Base-by-base conservation (phyloP, 768 basidiomycete genomes). In the Termitomyces sp. region DNA sequence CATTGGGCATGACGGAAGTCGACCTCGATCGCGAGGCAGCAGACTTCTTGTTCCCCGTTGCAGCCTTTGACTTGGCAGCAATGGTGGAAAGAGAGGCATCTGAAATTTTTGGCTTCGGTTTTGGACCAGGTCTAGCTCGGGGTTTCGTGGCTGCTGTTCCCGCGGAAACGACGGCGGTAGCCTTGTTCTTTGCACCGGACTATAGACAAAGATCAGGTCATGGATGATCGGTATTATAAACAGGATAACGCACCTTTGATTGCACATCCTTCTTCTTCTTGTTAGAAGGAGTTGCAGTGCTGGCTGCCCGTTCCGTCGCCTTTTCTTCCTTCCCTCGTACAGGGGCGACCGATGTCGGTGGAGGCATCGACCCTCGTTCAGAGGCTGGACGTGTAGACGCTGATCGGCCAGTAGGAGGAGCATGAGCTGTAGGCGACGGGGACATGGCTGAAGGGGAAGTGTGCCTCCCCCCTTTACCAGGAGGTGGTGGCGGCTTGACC, bases 341-440 rank as follows among this genome's bases (percentile, higher is more conserved):
- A 38, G 63, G 55, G 19, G 65, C 57, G 6, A 64, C 54, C 10
- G 69, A 63, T 6, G 74, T 59, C 19, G 77, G 83, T 11, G 84
- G 85, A 11, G 84, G 85, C 80, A 85, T 85, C 1, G 86, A 86
- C 2, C 71, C 80, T 21, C 81, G 75, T 42, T 86, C 79, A 6
- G 75, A 70, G 2, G 71, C 65, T 46, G 61, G 62, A 25, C 59
- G 59, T 27, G 64, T 59, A 34, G 64, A 64, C 11, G 51, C 50
- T 14, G 62, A 43, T 48, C 59, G 57, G 48, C 50, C 51, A 9
- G 32, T 31, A 38, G 57, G 56, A 50, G 60, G 46, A 12, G 56
- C 29, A 40, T 61, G 47, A 40, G 54, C 52, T 27, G 60, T 40
- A 23, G 59, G 53, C 19, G 64, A 60, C 6, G 49, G 34, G 46